A percentile compares a stretch with the other conserved stretches of the same genome.
Evolutionary conservation across 1,284 basidiomycete species (phyloP).

Genomic region (Neotropicomus parvogracilis): DNA sequence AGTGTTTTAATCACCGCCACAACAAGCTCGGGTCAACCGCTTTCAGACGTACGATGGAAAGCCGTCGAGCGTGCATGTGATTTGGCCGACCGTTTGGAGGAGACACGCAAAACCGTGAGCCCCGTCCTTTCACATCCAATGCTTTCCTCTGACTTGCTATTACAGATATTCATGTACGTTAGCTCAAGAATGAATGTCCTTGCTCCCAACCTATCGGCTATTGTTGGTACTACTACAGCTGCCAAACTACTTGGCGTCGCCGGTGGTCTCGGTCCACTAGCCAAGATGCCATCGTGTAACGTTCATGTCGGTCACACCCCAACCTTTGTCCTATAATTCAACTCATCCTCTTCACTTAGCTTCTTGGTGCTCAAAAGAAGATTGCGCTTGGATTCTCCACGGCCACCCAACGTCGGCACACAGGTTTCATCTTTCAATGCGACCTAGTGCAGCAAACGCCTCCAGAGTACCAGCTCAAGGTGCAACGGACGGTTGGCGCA

Average conservation of each 20-base stretch:
- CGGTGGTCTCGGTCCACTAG: constrained; percentile 86
- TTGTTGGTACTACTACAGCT: constrained; percentile 96
- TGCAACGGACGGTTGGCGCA: constrained; percentile 90
- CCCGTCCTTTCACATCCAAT: constrained; percentile 9
- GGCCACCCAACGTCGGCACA: constrained; percentile 82
- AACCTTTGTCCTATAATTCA: not conserved
- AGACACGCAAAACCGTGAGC: constrained; percentile 77
- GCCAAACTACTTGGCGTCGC: constrained; percentile 97
- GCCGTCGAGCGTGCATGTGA: constrained; percentile 84
- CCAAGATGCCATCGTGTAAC: constrained; percentile 95
- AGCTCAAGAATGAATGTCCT: constrained; percentile 98
- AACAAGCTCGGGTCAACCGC: constrained; percentile 76
- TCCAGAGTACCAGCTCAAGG: constrained; percentile 88
- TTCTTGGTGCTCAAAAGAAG: constrained; percentile 92
- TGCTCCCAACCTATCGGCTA: constrained; percentile 95
- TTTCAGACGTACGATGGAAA: constrained; percentile 72
- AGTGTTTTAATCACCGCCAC: constrained; percentile 96
- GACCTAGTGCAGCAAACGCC: constrained; percentile 83
- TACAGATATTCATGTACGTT: constrained; percentile 94
- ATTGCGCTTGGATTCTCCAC: constrained; percentile 84
- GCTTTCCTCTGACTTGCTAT: constrained; percentile 8
- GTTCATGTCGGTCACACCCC: constrained; percentile 66
- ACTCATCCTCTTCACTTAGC: constrained; percentile 40
- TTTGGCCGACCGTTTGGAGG: constrained; percentile 83
- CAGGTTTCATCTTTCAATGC: constrained; percentile 95